Evolutionary conservation across 148 eudicot species (phyloP).

Genomic region (Arctostaphylos glauca): DNA sequence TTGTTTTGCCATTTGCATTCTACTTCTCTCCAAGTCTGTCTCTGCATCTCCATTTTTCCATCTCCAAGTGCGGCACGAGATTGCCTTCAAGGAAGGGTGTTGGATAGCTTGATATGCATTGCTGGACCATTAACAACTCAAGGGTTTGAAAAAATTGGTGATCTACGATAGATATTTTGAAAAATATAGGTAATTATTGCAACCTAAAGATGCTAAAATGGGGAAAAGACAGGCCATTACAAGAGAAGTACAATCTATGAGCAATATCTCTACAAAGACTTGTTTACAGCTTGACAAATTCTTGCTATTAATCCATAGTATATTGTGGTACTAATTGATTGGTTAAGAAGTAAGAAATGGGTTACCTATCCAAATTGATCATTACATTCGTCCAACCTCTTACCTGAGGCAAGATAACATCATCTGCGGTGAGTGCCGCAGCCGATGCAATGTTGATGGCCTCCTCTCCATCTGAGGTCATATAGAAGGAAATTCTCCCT

Average conservation of each 20-base stretch:
- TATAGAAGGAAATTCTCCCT: conserved; percentile 90
- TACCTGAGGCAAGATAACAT: conserved; percentile 81
- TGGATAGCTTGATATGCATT: neutral
- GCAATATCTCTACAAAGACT: neutral
- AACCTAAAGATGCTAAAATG: neutral
- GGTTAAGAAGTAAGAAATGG: neutral
- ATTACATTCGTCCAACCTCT: neutral
- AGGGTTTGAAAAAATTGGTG: neutral
- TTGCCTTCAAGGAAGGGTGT: neutral
- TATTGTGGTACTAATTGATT: neutral
- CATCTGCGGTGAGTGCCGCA: conserved; percentile 69
- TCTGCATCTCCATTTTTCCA: too few relatives aligned
- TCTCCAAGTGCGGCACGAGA: neutral
- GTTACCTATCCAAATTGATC: neutral
- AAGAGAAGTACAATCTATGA: neutral
- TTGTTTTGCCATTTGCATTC: neutral
- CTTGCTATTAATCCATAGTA: neutral
- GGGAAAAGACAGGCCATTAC: neutral
- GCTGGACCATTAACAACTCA: neutral
- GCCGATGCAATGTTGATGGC: conserved; percentile 88
- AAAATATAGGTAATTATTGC: neutral
- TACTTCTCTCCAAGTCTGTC: neutral
- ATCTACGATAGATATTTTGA: neutral
- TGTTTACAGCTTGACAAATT: neutral
- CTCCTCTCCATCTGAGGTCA: conserved; percentile 76